phyloP scores from a whole-genome alignment of 73 alveolate species.

The Stentor coeruleus region DNA sequence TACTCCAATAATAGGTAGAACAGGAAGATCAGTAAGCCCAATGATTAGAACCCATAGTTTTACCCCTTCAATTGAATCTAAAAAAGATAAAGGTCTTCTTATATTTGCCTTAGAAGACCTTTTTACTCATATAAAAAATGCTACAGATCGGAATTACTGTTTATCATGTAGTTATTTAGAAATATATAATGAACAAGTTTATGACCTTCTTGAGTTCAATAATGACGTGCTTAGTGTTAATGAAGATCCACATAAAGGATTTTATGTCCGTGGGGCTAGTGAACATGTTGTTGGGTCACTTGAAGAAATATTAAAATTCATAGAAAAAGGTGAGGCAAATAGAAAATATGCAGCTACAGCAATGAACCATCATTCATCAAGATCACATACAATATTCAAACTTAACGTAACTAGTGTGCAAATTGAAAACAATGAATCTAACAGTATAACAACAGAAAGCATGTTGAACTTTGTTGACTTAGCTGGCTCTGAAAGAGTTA shows the following conservation, averaged over 20 bases:
- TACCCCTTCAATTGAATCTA: background rate
- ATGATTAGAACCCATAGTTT: background rate
- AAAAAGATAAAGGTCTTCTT: background rate
- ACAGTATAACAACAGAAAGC: conserved; percentile 40
- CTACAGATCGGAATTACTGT: background rate
- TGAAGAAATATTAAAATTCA: conserved; percentile 57
- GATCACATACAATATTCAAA: conserved; percentile 74
- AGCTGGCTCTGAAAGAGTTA: conserved; percentile 97
- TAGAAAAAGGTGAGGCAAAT: conserved; percentile 66
- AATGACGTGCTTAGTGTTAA: conserved; percentile 58
- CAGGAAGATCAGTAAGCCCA: background rate
- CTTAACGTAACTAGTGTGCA: conserved; percentile 47
- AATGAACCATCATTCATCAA: conserved; percentile 68
- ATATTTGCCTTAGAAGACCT: background rate
- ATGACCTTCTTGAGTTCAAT: conserved; percentile 55
- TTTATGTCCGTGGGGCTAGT: conserved; percentile 62
- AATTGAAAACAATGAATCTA: conserved; percentile 10
- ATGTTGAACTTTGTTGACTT: conserved; percentile 86
- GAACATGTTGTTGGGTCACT: conserved; percentile 57
- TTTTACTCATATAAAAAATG: background rate
- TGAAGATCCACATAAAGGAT: conserved; percentile 77
- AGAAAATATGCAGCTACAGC: conserved; percentile 83
- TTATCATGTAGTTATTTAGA: conserved; percentile 62
- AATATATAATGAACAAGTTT: conserved; percentile 71
- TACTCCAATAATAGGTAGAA: background rate